Conservation (phyloP, 345 rosid species). For the Punica granatum region DNA sequence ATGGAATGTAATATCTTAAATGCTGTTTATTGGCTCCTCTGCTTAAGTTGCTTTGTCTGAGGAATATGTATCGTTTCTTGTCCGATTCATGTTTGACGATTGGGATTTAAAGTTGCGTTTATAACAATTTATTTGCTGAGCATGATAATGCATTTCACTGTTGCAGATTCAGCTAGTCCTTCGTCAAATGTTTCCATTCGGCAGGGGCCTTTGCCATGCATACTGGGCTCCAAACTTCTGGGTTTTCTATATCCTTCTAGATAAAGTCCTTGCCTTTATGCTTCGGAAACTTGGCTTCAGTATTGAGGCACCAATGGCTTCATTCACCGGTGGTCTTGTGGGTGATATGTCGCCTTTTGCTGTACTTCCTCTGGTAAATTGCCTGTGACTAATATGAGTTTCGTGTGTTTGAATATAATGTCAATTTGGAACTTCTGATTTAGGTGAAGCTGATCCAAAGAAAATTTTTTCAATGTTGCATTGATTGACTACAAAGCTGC, state of each 20-base stretch:
- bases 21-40: background rate
- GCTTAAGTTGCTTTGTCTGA: background rate
- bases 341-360: constrained; percentile 75
- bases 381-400: background rate
- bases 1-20: background rate
- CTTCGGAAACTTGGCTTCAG: constrained; percentile 51
- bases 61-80: background rate
- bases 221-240: constrained; percentile 98
- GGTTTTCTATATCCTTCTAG: constrained; percentile 80
- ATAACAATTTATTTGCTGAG: background rate
- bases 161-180: constrained; percentile 81
- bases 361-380: constrained; percentile 62
- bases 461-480: background rate
- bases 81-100: background rate
- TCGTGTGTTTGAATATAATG: background rate
- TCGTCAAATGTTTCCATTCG: constrained; percentile 84
- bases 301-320: constrained; percentile 51
- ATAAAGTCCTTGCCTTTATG: constrained; percentile 54
- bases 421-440: background rate
- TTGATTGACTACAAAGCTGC: background rate
- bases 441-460: background rate
- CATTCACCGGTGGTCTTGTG: constrained; percentile 87
- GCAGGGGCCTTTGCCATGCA: constrained; percentile 96
- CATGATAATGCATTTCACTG: constrained; percentile 5
- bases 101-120: background rate